Conservation (phyloP, 2,329 filamentous ascomycete species). For the Claviceps paspali region DNA sequence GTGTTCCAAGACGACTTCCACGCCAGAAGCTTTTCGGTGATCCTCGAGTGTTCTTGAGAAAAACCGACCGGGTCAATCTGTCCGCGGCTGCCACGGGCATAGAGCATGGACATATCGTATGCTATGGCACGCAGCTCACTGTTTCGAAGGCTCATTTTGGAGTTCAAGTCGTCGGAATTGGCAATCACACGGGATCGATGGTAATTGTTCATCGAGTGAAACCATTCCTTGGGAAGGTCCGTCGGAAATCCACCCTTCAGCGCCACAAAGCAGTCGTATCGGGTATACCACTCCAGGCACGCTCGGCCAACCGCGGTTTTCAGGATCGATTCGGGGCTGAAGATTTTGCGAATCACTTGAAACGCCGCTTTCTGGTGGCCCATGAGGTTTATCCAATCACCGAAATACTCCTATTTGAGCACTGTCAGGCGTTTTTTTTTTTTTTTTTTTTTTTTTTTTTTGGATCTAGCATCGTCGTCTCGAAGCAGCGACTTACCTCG, state of each 20-base stretch:
- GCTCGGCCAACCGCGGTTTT: slow-evolving; percentile 55
- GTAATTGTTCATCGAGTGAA: slow-evolving; percentile 46
- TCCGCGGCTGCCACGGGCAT: slow-evolving; percentile 50
- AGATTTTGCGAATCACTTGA: slow-evolving; percentile 63
- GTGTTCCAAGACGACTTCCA: slow-evolving; percentile 45
- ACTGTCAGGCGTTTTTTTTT: slow-evolving; percentile 2
- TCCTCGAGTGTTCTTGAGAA: slow-evolving; percentile 38
- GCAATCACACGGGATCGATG: slow-evolving; percentile 42
- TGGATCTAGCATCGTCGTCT: background rate
- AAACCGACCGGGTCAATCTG: slow-evolving; percentile 53
- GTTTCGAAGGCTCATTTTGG: slow-evolving; percentile 52
- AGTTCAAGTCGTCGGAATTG: slow-evolving; percentile 46
- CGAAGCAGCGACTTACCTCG: slow-evolving; percentile 47
- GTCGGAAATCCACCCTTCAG: slow-evolving; percentile 69
- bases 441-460: slow-evolving; percentile 1
- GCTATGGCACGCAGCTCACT: slow-evolving; percentile 57
- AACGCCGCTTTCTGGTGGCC: slow-evolving; percentile 85
- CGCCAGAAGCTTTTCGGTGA: slow-evolving; percentile 30
- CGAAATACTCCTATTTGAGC: slow-evolving; percentile 67
- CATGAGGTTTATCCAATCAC: slow-evolving; percentile 88
- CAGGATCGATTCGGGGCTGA: slow-evolving; percentile 60
- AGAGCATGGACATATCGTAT: slow-evolving; percentile 66
- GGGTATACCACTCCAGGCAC: slow-evolving; percentile 75
- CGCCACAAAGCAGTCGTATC: slow-evolving; percentile 74
- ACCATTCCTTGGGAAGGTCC: slow-evolving; percentile 65